Conservation (phyloP, 1,284 basidiomycete genomes). For the Serendipita sp. region DNA sequence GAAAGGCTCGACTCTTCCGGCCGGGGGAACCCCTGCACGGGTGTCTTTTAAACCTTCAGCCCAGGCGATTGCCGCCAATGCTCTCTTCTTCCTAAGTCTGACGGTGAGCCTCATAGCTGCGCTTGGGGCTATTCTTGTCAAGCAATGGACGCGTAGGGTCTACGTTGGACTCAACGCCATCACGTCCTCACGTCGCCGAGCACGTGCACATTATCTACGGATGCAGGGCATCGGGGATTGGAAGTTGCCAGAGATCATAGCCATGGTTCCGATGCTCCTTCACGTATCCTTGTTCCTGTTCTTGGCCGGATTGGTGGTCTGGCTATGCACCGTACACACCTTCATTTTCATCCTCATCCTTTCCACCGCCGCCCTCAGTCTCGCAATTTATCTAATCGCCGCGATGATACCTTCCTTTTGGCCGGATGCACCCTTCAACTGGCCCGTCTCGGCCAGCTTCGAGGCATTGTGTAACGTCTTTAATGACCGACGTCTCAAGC, state of each 20-base stretch:
- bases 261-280: background rate
- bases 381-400: background rate
- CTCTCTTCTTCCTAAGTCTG: background rate
- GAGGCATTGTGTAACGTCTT: background rate
- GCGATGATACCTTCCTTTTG: background rate
- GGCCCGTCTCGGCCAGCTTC: background rate
- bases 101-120: background rate
- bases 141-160: background rate
- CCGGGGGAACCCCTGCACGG: background rate
- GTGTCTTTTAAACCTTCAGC: background rate
- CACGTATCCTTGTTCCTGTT: background rate
- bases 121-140: background rate
- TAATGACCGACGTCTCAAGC: background rate
- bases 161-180: background rate
- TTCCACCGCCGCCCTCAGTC: background rate
- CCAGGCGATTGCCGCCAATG: background rate
- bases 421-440: background rate
- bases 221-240: background rate
- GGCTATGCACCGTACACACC: background rate
- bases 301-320: background rate
- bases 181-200: background rate
- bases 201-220: background rate
- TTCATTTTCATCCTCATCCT: background rate
- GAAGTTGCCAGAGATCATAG: background rate
- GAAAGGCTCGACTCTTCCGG: background rate